These are phyloP conservation scores for Globisporangium middletonii DNA, from an alignment of 352 stramenopile species.

Conservation along the genomic window DNA sequence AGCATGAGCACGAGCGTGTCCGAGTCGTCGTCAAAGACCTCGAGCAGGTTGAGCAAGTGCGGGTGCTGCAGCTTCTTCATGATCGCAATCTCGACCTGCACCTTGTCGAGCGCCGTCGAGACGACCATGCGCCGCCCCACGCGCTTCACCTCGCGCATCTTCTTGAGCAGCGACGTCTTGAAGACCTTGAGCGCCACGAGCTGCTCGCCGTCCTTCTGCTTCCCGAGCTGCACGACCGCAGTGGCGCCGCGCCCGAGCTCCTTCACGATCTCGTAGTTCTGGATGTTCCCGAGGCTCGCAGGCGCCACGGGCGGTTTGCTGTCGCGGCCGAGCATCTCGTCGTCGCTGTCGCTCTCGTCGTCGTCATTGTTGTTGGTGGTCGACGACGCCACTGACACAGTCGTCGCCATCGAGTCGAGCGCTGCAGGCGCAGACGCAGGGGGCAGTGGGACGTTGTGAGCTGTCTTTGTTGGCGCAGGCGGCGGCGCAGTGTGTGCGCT, in stretches of 20 bases:
- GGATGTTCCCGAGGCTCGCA: constrained; percentile 31
- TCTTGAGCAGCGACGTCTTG: constrained; percentile 81
- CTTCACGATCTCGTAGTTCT: constrained; percentile 77
- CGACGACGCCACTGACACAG: constrained; percentile 31
- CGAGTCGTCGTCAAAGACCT: constrained; percentile 79
- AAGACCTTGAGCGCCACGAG: constrained; percentile 83
- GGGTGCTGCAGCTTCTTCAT: constrained; percentile 85
- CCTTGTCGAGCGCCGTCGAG: constrained; percentile 81
- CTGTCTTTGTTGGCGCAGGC: not conserved
- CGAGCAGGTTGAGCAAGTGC: constrained; percentile 75
- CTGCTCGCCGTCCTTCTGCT: constrained; percentile 40
- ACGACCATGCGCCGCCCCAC: constrained; percentile 79
- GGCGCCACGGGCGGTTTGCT: constrained; percentile 1
- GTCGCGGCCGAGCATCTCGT: constrained; percentile 4
- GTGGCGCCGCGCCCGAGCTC: constrained; percentile 78
- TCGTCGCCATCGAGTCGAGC: constrained; percentile 34
- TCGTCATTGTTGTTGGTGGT: constrained; percentile 28
- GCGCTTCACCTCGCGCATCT: constrained; percentile 83
- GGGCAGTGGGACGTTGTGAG: not conserved
- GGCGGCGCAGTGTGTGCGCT: not conserved
- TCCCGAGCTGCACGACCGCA: constrained; percentile 72
- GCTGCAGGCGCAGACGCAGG: constrained; percentile 9
- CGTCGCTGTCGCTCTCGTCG: constrained; percentile 9
- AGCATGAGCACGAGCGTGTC: constrained; percentile 83
- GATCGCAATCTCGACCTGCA: constrained; percentile 85